Conservation (phyloP, 2,329 filamentous ascomycete species). For the Cordyceps militaris region DNA sequence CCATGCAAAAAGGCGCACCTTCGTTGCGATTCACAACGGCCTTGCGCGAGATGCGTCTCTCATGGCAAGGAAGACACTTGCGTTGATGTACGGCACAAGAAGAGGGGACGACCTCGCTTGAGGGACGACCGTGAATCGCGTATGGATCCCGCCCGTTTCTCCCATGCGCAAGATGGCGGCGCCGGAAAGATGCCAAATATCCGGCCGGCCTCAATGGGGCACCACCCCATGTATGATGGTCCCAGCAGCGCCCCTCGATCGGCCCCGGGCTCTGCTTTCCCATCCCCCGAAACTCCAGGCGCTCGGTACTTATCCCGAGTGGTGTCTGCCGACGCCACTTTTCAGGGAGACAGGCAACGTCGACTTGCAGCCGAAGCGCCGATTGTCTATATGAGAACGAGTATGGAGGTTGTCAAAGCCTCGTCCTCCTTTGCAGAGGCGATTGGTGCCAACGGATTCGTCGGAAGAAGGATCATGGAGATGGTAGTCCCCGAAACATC, state of each 20-base stretch:
- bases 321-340: not conserved
- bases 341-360: not conserved
- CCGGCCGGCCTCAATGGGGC: conserved; percentile 29
- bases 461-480: conserved; percentile 46
- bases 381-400: conserved; percentile 51
- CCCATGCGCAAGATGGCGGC: conserved; percentile 38
- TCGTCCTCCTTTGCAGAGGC: conserved; percentile 50
- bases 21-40: conserved; percentile 63
- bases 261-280: not conserved
- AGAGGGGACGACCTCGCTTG: conserved; percentile 68
- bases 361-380: conserved; percentile 33
- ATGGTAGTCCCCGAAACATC: conserved; percentile 45
- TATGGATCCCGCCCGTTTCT: conserved; percentile 45
- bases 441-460: conserved; percentile 38
- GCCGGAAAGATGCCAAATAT: conserved; percentile 44
- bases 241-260: not conserved
- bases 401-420: conserved; percentile 50
- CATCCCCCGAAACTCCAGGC: not conserved
- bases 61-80: conserved; percentile 77
- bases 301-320: conserved; percentile 36
- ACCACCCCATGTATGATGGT: not conserved
- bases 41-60: conserved; percentile 68
- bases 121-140: conserved; percentile 62
- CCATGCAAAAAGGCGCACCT: conserved; percentile 82
- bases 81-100: conserved; percentile 80